Base-by-base conservation (phyloP, 140 eudicot species). In the Oenanthe javanica region DNA sequence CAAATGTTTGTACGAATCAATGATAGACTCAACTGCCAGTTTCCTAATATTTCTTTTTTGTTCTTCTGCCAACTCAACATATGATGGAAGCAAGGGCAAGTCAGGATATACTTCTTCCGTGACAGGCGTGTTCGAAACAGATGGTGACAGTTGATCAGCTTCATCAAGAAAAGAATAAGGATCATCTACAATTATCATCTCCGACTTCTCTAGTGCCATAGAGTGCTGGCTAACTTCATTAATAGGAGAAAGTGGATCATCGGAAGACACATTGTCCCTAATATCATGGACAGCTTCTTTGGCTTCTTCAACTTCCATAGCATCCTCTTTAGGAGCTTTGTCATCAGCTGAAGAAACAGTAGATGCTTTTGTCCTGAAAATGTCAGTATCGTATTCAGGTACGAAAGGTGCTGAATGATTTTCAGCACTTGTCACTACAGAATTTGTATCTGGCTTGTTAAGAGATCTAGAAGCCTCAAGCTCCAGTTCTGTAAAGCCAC, bases 1-100 rank as follows among this genome's bases (percentile, higher is more conserved):
- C 72, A 88, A 80, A 49, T 88, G 87, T 80, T 88, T 90, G 84
- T 86, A 82, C 49, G 91, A 87, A 73, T 84, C 88, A 71, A 96
- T 80, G 77, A 96, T 89, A 71, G 92, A 86, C 84, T 87, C 89
- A 36, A 93, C 84, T 38, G 97, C 94, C 84, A 81, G 52, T 83
- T 79, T 91, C 77, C 79, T 82, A 78, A 83, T 48, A 77, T 77
- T 80, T 82, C 83, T 89, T 83, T 86, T 90, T 55, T 89, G 89
- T 67, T 91, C 90, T 57, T 88, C 90, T 38, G 89, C 31, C 81
- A 93, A 76, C 55, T 90, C 97, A 85, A 96, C 87, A 81, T 84
- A 96, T 18, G 86, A 74, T 27, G 94, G 98, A 85, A 90, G 87
- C 50, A 45, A 81, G 16, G 99, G 97, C 85, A 93, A 88, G 36